Evolutionary conservation across 495 filamentous ascomycete species (phyloP), one percentile per base, ranked within the genome.

Genomic region (Cudoniella acicularis): DNA sequence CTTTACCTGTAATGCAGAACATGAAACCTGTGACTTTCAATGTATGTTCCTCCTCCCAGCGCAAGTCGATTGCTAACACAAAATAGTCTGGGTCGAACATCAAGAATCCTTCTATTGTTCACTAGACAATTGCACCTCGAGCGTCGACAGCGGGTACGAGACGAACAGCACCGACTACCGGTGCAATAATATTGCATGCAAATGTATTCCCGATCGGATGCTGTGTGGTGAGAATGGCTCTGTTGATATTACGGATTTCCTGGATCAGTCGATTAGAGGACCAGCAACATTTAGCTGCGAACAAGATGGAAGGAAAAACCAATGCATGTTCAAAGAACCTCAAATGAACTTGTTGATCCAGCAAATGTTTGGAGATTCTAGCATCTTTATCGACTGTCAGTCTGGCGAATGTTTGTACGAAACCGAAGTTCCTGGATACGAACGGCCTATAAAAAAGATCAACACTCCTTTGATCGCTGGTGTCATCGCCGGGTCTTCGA

Each of bases 401-500:
- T 79, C 92, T 18, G 94, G 94, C 56, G 94, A 98, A 71, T 98
- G 94, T 77, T 75, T 98, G 24, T 89, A 96, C 72, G 82, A 85
- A 60, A 95, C 92, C 10, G 90, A 97, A 58, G 87, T 96, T 18
- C 94, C 94, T 10, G 95, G 94, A 24, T 98, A 94, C 68, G 75
- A 87, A 54, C 83, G 91, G 42, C 89, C 92, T 2, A 77, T 98
- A 51, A 97, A 97, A 73, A 85, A 88, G 66, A 98, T 98, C 75
- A 98, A 98, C 70, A 98, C 92, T 0, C 94, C 95, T 10, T 77
- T 98, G 47, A 98, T 98, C 65, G 94, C 94, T 18, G 87, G 90
- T 30, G 90, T 95, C 51, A 98, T 98, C 68, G 92, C 92, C 9
- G 91, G 85, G 22, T 89, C 83, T 70, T 85, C 87, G 1, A 76